These are phyloP conservation scores for Aspergillus phoenicis DNA, from an alignment of 2,329 filamentous ascomycete species.

Conservation along the genomic window DNA sequence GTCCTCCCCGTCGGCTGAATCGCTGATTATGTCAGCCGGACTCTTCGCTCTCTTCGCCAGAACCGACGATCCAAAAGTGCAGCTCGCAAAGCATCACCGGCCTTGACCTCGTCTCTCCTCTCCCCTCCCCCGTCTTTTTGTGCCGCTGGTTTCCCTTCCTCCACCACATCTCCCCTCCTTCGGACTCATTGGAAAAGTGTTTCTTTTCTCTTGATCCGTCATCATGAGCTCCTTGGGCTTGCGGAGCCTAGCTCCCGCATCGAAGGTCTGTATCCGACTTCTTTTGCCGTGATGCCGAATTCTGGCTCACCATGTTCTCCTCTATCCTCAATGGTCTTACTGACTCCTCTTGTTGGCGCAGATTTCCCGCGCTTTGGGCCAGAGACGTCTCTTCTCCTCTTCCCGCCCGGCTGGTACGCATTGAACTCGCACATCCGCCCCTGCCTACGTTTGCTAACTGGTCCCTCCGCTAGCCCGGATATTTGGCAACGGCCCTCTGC, in stretches of 20 bases:
- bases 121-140: constrained; percentile 10
- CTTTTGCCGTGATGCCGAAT: constrained; percentile 17
- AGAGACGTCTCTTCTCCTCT: constrained; percentile 81
- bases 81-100: constrained; percentile 24
- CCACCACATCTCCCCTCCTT: constrained; percentile 25
- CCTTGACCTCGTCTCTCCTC: constrained; percentile 20
- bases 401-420: constrained; percentile 75
- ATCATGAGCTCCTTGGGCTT: constrained; percentile 55
- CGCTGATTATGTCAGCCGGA: constrained; percentile 40
- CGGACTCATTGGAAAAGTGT: constrained; percentile 30
- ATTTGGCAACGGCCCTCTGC: constrained; percentile 79
- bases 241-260: constrained; percentile 53
- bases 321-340: constrained; percentile 17
- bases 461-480: constrained; percentile 67
- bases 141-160: constrained; percentile 22
- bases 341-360: constrained; percentile 41
- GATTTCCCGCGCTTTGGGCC: constrained; percentile 65
- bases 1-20: constrained; percentile 35
- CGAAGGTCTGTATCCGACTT: constrained; percentile 46
- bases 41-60: constrained; percentile 26
- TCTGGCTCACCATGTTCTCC: constrained; percentile 13
- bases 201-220: constrained; percentile 35
- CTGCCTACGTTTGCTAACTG: constrained; percentile 26
- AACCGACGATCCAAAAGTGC: constrained; percentile 32
- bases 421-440: constrained; percentile 24